A percentile compares a stretch with the other conserved stretches of the same genome.
Conservation (phyloP, 345 rosid species). For the Anacardium occidentale region DNA sequence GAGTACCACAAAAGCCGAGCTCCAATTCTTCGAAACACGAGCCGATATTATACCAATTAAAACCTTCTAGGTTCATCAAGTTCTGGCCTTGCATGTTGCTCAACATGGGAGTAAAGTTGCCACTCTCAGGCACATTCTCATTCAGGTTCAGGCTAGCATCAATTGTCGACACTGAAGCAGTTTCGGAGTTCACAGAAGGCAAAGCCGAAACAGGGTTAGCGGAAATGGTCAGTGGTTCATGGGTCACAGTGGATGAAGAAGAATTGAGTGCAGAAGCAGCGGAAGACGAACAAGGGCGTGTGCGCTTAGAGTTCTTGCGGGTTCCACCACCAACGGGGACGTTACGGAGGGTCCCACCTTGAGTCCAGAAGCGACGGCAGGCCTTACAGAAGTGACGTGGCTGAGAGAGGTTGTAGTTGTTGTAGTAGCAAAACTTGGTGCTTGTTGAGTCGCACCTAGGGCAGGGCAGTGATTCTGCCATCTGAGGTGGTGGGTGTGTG, state of each 20-base stretch:
- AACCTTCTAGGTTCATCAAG: conserved; percentile 25
- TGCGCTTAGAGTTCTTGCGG: conserved; percentile 55
- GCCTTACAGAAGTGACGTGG: conserved; percentile 71
- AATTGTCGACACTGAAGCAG: conserved; percentile 1
- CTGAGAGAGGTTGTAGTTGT: conserved; percentile 65
- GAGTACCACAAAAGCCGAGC: conserved; percentile 33
- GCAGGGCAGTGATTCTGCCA: conserved; percentile 44
- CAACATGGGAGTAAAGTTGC: conserved; percentile 23
- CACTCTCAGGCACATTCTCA: conserved; percentile 18
- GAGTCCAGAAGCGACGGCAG: conserved; percentile 77
- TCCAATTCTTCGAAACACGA: conserved; percentile 38
- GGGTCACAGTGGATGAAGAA: conserved; percentile 25
- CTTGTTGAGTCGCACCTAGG: conserved; percentile 54
- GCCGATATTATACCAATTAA: conserved; percentile 25
- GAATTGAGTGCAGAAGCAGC: conserved; percentile 20
- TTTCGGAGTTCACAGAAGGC: conserved; percentile 22
- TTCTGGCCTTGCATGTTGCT: conserved; percentile 26
- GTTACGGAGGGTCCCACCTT: conserved; percentile 67
- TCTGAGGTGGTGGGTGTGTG: conserved; percentile 31
- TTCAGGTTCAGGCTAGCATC: conserved; percentile 33
- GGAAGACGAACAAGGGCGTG: conserved; percentile 30
- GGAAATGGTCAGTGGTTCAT: conserved; percentile 23
- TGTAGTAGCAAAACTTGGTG: conserved; percentile 72
- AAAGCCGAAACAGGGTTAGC: conserved; percentile 21
- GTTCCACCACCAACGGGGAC: conserved; percentile 66